phyloP scores from a whole-genome alignment of 306 rosid genomes.

The Luffa aegyptiaca region DNA sequence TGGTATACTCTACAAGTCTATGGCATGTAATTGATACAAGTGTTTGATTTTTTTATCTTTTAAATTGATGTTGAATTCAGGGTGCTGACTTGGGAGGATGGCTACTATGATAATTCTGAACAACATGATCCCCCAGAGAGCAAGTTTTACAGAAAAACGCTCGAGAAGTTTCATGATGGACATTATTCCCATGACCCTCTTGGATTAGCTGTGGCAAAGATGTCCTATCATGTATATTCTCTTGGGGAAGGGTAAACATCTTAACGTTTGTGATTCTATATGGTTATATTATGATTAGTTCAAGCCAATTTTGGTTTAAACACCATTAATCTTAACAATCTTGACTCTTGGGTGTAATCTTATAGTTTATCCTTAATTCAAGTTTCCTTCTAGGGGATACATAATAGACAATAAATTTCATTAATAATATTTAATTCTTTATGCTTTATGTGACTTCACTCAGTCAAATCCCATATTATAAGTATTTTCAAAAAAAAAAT shows the following conservation, averaged over 20 bases:
- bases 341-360: not conserved
- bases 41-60: not conserved
- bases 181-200: conserved; percentile 50
- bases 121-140: conserved; percentile 33
- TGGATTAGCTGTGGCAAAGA: conserved; percentile 79
- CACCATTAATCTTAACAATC: not conserved
- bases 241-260: conserved; percentile 90
- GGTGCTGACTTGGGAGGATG: conserved; percentile 94
- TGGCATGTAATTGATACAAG: not conserved
- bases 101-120: conserved; percentile 59
- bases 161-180: conserved; percentile 39
- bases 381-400: not conserved
- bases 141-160: conserved; percentile 33
- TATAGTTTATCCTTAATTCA: not conserved
- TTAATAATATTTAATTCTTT: not conserved
- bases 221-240: conserved; percentile 79
- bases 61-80: conserved; percentile 34
- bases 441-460: not conserved
- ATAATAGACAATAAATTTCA: not conserved
- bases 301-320: not conserved
- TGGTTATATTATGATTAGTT: not conserved
- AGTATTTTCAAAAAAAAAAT: too few species aligned
- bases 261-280: not conserved
- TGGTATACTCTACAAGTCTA: not conserved
- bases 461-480: not conserved